Percentiles rank a stretch among this genome's conserved stretches.
These are phyloP conservation scores for Periglandula ipomoeae DNA, from an alignment of 2,329 filamentous ascomycete species.

Conservation along the genomic window DNA sequence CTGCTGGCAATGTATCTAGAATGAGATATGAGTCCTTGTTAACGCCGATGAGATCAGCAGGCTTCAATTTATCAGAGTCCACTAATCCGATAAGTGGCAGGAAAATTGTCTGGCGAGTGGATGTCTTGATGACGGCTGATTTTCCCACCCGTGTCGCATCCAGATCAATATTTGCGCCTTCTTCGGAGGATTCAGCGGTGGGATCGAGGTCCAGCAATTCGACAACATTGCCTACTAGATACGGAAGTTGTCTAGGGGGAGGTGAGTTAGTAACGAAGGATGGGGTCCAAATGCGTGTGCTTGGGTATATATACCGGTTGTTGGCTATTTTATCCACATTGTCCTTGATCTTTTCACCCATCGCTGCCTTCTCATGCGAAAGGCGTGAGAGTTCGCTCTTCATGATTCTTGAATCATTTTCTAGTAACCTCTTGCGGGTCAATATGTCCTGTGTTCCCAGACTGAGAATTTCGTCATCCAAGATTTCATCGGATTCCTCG, in stretches of 20 bases:
- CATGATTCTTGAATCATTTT: conserved; percentile 98
- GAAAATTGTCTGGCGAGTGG: conserved; percentile 97
- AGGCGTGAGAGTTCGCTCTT: conserved; percentile 92
- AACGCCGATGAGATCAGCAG: conserved; percentile 91
- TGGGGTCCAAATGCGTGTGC: background rate
- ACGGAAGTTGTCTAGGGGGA: conserved; percentile 73
- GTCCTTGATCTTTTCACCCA: conserved; percentile 99
- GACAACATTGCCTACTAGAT: conserved; percentile 96
- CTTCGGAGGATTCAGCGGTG: conserved; percentile 88
- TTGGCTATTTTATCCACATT: conserved; percentile 99
- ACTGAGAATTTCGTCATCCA: conserved; percentile 88
- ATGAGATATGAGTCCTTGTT: conserved; percentile 99
- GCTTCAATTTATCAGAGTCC: conserved; percentile 89
- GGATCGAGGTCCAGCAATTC: conserved; percentile 96
- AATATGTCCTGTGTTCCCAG: conserved; percentile 92
- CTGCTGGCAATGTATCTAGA: conserved; percentile 89
- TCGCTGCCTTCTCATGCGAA: conserved; percentile 88
- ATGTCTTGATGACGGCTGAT: conserved; percentile 98
- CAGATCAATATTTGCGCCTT: conserved; percentile 96
- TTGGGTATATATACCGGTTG: conserved; percentile 60
- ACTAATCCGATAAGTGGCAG: conserved; percentile 93
- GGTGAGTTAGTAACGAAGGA: conserved; percentile 7
- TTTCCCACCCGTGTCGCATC: conserved; percentile 96
- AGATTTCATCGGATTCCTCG: conserved; percentile 64
- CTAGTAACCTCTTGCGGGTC: conserved; percentile 80